Conservation (phyloP, 2,329 filamentous ascomycete genomes). For the Claviceps humidiphila region DNA sequence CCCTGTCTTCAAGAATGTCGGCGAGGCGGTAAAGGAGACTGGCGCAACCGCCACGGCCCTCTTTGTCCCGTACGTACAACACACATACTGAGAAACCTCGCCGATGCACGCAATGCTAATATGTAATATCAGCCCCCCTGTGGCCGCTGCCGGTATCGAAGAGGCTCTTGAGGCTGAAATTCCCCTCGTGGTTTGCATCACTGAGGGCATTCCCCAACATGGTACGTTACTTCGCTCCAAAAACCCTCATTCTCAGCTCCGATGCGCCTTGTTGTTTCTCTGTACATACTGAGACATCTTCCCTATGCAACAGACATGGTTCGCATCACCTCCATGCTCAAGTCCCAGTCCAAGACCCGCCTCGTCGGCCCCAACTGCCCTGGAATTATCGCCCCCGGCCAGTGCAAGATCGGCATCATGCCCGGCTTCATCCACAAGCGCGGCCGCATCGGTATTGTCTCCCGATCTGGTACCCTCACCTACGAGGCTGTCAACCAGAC, state of each 20-base stretch:
- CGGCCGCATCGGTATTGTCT: slow-evolving; percentile 96
- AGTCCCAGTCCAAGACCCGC: slow-evolving; percentile 93
- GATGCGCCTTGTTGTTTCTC: slow-evolving; percentile 1
- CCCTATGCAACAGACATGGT: slow-evolving; percentile 65
- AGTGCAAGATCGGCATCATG: slow-evolving; percentile 99
- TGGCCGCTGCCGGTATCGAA: slow-evolving; percentile 91
- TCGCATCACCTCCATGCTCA: slow-evolving; percentile 94
- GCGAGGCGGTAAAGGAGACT: slow-evolving; percentile 78
- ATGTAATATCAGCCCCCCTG: slow-evolving; percentile 55
- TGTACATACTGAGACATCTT: slow-evolving; percentile 4
- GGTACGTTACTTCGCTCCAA: slow-evolving; percentile 39
- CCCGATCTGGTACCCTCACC: slow-evolving; percentile 91
- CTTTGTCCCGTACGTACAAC: slow-evolving; percentile 69
- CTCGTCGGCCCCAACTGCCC: slow-evolving; percentile 97
- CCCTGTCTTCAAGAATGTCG: slow-evolving; percentile 84
- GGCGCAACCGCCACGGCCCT: slow-evolving; percentile 86
- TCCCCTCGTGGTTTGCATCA: slow-evolving; percentile 91
- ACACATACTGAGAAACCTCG: slow-evolving; percentile 6
- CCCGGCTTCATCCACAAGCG: slow-evolving; percentile 99
- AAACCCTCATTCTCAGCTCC: background rate
- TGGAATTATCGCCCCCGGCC: slow-evolving; percentile 84
- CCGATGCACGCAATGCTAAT: slow-evolving; percentile 6
- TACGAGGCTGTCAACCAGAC: slow-evolving; percentile 99
- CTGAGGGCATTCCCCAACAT: slow-evolving; percentile 94
- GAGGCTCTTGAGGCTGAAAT: slow-evolving; percentile 91